Percentiles rank a stretch among this genome's conserved stretches.
Conservation (phyloP, 768 basidiomycete genomes). For the Exidia glandulosa region DNA sequence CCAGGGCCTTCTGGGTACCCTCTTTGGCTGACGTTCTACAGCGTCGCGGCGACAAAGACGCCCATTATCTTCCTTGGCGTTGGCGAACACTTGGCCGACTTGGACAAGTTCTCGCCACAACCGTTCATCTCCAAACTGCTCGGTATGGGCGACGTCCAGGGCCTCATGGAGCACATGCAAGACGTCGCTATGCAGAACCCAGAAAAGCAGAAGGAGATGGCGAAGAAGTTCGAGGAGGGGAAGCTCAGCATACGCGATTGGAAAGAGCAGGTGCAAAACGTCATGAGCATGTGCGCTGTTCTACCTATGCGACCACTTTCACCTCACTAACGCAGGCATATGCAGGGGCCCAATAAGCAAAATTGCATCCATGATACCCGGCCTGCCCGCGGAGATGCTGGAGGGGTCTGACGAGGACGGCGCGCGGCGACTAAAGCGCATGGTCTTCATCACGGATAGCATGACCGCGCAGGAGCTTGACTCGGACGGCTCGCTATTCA, state of each 20-base stretch:
- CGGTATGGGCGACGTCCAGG: constrained; percentile 93
- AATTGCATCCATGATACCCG: constrained; percentile 98
- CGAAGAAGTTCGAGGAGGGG: constrained; percentile 94
- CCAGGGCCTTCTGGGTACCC: constrained; percentile 24
- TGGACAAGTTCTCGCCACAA: constrained; percentile 90
- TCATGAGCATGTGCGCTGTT: constrained; percentile 90
- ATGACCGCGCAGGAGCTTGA: constrained; percentile 93
- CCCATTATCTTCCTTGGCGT: constrained; percentile 98
- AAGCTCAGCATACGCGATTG: constrained; percentile 95
- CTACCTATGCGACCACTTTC: constrained; percentile 4
- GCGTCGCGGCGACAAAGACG: constrained; percentile 97
- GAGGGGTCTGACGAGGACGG: constrained; percentile 93
- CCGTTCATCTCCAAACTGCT: constrained; percentile 96
- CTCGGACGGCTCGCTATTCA: constrained; percentile 86
- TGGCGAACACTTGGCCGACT: constrained; percentile 94
- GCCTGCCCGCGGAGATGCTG: constrained; percentile 82
- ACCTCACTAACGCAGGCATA: constrained; percentile 4
- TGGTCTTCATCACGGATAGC: constrained; percentile 97
- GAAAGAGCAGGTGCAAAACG: constrained; percentile 93
- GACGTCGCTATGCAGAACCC: constrained; percentile 88
- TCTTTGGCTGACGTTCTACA: constrained; percentile 39
- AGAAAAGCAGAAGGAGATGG: constrained; percentile 95
- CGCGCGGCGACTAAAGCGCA: constrained; percentile 80
- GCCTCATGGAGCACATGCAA: constrained; percentile 97
- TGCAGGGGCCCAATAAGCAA: constrained; percentile 95